Conservation (phyloP, 495 filamentous ascomycete species). For the Diplogelasinospora grovesii region DNA sequence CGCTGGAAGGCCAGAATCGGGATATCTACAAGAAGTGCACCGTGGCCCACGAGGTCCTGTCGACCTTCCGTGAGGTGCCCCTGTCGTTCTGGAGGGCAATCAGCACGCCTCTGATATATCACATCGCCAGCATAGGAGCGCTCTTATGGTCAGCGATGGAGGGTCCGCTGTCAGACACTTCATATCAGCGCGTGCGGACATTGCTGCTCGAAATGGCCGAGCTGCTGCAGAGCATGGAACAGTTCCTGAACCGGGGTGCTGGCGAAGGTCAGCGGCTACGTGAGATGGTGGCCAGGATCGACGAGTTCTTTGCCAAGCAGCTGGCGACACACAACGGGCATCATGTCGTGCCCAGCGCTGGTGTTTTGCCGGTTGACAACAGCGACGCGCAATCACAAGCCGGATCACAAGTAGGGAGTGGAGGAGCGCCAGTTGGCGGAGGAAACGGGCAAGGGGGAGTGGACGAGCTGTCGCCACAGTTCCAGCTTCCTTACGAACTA, state of each 20-base stretch:
- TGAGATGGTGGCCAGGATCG: constrained; percentile 39
- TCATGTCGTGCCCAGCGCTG: constrained; percentile 1
- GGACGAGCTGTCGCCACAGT: constrained; percentile 9
- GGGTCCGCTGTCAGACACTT: constrained; percentile 39
- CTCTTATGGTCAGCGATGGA: constrained; percentile 46
- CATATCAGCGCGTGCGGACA: constrained; percentile 38
- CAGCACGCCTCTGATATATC: constrained; percentile 44
- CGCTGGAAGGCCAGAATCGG: constrained; percentile 26
- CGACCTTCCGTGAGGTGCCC: constrained; percentile 39
- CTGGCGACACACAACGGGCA: constrained; percentile 24
- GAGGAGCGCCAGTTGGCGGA: constrained; percentile 4
- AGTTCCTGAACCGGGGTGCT: constrained; percentile 31
- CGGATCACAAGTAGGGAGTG: neutral
- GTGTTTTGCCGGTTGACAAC: constrained; percentile 2
- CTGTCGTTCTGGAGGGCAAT: constrained; percentile 42
- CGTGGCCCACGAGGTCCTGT: constrained; percentile 41
- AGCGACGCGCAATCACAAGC: too few relatives aligned
- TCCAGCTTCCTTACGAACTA: constrained; percentile 15
- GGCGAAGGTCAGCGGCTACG: constrained; percentile 37
- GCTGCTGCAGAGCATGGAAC: constrained; percentile 41
- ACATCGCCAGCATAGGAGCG: constrained; percentile 43
- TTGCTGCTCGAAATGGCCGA: constrained; percentile 44
- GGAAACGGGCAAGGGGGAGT: neutral
- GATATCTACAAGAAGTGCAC: constrained; percentile 41
- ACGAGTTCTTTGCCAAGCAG: constrained; percentile 36